Percentiles rank a stretch among this genome's conserved stretches.
These are phyloP conservation scores for Capsicum rhomboideum DNA, from an alignment of 257 asterid species.

Conservation along the genomic window DNA sequence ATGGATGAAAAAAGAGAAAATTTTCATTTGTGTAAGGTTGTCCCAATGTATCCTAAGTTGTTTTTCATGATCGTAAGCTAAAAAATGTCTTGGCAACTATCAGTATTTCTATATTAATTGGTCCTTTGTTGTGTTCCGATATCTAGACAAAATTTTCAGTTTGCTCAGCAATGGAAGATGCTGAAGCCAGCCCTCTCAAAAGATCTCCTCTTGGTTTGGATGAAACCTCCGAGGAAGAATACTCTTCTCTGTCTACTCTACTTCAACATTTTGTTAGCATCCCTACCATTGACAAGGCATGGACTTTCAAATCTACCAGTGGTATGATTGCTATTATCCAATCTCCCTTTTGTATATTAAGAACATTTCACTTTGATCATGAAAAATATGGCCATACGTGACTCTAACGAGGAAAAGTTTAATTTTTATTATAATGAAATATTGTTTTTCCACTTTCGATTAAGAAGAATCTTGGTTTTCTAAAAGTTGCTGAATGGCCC, in stretches of 20 bases:
- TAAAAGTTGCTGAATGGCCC: neutral
- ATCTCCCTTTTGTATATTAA: neutral
- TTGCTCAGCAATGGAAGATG: slow-evolving; percentile 27
- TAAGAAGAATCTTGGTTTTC: neutral
- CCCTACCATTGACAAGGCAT: slow-evolving; percentile 78
- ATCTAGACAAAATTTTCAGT: neutral
- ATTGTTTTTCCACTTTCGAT: neutral
- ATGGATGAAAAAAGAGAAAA: neutral
- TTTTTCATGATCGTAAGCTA: neutral
- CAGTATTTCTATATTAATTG: neutral
- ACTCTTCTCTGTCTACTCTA: slow-evolving; percentile 40
- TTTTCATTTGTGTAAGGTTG: neutral
- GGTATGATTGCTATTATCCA: slow-evolving; percentile 30
- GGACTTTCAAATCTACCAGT: slow-evolving; percentile 56
- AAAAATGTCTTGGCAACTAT: neutral
- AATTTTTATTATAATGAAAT: neutral
- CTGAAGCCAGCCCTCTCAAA: slow-evolving; percentile 25
- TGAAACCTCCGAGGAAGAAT: slow-evolving; percentile 46
- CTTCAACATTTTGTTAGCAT: slow-evolving; percentile 64
- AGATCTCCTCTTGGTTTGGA: slow-evolving; percentile 30
- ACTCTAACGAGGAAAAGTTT: neutral
- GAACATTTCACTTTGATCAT: too few relatives aligned
- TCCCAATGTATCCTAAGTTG: neutral
- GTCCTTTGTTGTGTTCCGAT: neutral
- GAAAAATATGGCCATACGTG: neutral